A percentile compares a stretch with the other conserved stretches of the same genome.
phyloP scores from a whole-genome alignment of 371 early-diverging fungal genomes.

The Mortierella sp. region DNA sequence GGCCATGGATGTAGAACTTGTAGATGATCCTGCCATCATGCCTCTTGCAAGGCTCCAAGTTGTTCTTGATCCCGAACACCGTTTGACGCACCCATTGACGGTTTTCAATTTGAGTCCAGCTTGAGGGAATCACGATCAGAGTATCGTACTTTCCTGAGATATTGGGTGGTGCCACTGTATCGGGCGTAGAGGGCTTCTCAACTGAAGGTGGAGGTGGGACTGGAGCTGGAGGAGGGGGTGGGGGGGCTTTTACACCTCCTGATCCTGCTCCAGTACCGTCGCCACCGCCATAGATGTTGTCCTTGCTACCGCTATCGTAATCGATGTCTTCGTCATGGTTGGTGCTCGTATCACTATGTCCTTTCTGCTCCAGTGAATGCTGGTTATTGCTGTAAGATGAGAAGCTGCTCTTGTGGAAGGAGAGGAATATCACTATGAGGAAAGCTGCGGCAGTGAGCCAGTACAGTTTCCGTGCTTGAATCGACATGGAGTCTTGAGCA shows the following conservation, averaged over 20 bases:
- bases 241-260: too few relatives aligned
- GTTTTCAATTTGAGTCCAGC: slow-evolving; percentile 51
- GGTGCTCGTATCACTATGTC: neutral
- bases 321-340: slow-evolving; percentile 9
- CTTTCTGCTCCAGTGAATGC: neutral
- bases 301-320: neutral
- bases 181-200: neutral
- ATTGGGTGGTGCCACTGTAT: slow-evolving; percentile 20
- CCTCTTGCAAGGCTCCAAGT: slow-evolving; percentile 58
- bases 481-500: slow-evolving; percentile 7
- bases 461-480: slow-evolving; percentile 14
- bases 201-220: neutral
- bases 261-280: too few relatives aligned
- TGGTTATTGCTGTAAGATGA: neutral
- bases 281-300: neutral
- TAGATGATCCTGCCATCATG: slow-evolving; percentile 59
- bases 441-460: slow-evolving; percentile 19
- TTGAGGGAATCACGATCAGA: slow-evolving; percentile 60
- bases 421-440: slow-evolving; percentile 22
- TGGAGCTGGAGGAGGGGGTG: too few relatives aligned
- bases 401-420: slow-evolving; percentile 22
- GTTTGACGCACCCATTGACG: slow-evolving; percentile 60
- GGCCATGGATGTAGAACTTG: slow-evolving; percentile 64
- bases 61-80: slow-evolving; percentile 63
- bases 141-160: slow-evolving; percentile 58